A percentile compares a stretch with the other conserved stretches of the same genome.
phyloP scores from a whole-genome alignment of 2,329 filamentous ascomycete species.

The Helicocarpus griseus region DNA sequence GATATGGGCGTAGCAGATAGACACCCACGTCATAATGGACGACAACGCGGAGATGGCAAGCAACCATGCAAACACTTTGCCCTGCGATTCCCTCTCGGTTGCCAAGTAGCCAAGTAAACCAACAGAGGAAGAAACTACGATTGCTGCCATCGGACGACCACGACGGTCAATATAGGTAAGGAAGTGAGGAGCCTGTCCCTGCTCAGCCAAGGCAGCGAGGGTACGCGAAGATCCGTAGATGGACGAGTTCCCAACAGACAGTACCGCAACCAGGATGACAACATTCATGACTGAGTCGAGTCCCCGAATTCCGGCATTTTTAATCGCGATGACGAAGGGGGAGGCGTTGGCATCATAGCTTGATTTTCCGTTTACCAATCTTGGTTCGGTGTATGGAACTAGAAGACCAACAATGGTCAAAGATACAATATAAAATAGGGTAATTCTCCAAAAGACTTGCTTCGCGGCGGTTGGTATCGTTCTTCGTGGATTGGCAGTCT shows the following conservation, averaged over 20 bases:
- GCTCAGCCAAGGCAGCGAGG: slow-evolving; percentile 65
- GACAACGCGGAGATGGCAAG: slow-evolving; percentile 43
- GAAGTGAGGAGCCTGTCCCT: slow-evolving; percentile 59
- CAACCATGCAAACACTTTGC: slow-evolving; percentile 62
- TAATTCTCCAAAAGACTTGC: slow-evolving; percentile 46
- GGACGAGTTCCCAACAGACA: slow-evolving; percentile 59
- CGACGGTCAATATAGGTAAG: slow-evolving; percentile 57
- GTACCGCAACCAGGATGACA: slow-evolving; percentile 62
- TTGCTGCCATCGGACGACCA: slow-evolving; percentile 50
- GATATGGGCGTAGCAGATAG: slow-evolving; percentile 39
- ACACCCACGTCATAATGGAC: slow-evolving; percentile 51
- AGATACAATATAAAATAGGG: slow-evolving; percentile 49
- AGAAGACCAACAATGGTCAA: slow-evolving; percentile 51
- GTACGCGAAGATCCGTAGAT: slow-evolving; percentile 57
- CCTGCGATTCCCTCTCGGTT: slow-evolving; percentile 47
- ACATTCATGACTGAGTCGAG: slow-evolving; percentile 68
- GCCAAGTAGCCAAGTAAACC: slow-evolving; percentile 72
- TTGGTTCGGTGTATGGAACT: slow-evolving; percentile 52
- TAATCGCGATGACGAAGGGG: slow-evolving; percentile 64
- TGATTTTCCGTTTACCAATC: slow-evolving; percentile 49
- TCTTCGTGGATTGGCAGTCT: slow-evolving; percentile 43
- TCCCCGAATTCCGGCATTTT: slow-evolving; percentile 55
- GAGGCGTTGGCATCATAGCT: slow-evolving; percentile 61
- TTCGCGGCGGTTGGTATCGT: slow-evolving; percentile 46
- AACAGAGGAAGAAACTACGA: slow-evolving; percentile 61